phyloP scores from a whole-genome alignment of 2,329 filamentous ascomycete species.

The Cercospora janseana region DNA sequence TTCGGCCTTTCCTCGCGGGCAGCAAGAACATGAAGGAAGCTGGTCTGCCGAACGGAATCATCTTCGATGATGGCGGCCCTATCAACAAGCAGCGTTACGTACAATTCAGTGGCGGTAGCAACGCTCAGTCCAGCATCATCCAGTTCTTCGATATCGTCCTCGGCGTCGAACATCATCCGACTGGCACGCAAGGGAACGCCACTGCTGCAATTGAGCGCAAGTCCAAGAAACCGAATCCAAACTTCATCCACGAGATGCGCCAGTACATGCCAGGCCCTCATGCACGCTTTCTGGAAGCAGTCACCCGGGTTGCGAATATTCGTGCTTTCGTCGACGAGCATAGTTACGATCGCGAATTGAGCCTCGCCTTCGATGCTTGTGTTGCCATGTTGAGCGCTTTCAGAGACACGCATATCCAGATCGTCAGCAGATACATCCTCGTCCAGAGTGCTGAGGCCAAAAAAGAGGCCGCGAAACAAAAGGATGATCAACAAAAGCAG shows the following conservation, averaged over 20 bases:
- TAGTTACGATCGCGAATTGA: slow-evolving; percentile 62
- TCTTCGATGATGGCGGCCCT: slow-evolving; percentile 73
- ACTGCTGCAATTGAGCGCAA: slow-evolving; percentile 47
- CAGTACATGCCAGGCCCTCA: slow-evolving; percentile 95
- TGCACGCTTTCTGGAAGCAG: slow-evolving; percentile 80
- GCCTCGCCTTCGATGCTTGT: slow-evolving; percentile 85
- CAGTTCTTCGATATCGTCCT: slow-evolving; percentile 96
- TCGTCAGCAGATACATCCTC: slow-evolving; percentile 94
- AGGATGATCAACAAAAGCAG: slow-evolving; percentile 41
- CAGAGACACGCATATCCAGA: slow-evolving; percentile 91
- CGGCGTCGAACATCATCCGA: slow-evolving; percentile 85
- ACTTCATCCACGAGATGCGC: slow-evolving; percentile 96
- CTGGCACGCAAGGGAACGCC: slow-evolving; percentile 62
- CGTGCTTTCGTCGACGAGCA: slow-evolving; percentile 72
- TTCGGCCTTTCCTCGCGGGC: slow-evolving; percentile 91
- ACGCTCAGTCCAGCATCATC: slow-evolving; percentile 93
- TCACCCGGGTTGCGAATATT: slow-evolving; percentile 79
- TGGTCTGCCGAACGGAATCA: slow-evolving; percentile 79
- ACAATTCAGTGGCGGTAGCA: slow-evolving; percentile 90
- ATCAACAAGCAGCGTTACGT: slow-evolving; percentile 59
- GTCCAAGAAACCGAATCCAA: slow-evolving; percentile 50
- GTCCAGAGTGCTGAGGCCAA: slow-evolving; percentile 73
- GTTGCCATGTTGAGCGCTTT: slow-evolving; percentile 74
- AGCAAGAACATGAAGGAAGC: slow-evolving; percentile 98
- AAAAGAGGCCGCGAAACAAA: slow-evolving; percentile 34